Percentiles rank a stretch among this genome's conserved stretches.
These are phyloP conservation scores for Rickenella mellea DNA, from an alignment of 768 basidiomycete species.

Conservation along the genomic window DNA sequence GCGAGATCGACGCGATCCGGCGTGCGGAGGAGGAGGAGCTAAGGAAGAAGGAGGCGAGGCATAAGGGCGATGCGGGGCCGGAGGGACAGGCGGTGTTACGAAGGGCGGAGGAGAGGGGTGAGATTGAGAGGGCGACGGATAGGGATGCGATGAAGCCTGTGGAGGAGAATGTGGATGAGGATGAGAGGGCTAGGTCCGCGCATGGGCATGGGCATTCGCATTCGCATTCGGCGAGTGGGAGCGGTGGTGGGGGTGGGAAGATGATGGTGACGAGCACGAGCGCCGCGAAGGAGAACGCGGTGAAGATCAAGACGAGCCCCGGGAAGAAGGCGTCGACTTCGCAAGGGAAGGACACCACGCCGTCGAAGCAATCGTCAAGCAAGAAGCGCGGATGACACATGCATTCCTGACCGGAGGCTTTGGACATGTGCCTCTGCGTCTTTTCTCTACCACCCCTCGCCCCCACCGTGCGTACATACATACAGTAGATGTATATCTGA, in stretches of 20 bases:
- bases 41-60: slow-evolving; percentile 20
- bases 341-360: no score
- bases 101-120: slow-evolving; percentile 1
- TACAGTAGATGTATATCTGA: no score
- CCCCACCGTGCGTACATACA: no score
- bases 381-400: no score
- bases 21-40: slow-evolving; percentile 50
- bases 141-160: slow-evolving; percentile 71
- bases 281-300: slow-evolving; percentile 14
- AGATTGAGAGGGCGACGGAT: slow-evolving; percentile 15
- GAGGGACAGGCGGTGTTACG: slow-evolving; percentile 3
- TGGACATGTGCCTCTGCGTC: no score
- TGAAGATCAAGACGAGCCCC: background rate
- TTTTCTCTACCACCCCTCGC: no score
- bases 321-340: no score
- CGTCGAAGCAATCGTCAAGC: no score
- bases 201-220: slow-evolving; percentile 8
- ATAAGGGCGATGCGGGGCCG: slow-evolving; percentile 15
- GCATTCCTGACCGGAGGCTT: no score
- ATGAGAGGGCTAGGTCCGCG: slow-evolving; percentile 6
- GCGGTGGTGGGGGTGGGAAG: background rate
- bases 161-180: slow-evolving; percentile 32
- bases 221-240: slow-evolving; percentile 9
- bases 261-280: background rate
- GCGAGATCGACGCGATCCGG: slow-evolving; percentile 77